These are phyloP conservation scores for Smallanthus sonchifolius DNA, from an alignment of 129 eudicot species.

Conservation along the genomic window DNA sequence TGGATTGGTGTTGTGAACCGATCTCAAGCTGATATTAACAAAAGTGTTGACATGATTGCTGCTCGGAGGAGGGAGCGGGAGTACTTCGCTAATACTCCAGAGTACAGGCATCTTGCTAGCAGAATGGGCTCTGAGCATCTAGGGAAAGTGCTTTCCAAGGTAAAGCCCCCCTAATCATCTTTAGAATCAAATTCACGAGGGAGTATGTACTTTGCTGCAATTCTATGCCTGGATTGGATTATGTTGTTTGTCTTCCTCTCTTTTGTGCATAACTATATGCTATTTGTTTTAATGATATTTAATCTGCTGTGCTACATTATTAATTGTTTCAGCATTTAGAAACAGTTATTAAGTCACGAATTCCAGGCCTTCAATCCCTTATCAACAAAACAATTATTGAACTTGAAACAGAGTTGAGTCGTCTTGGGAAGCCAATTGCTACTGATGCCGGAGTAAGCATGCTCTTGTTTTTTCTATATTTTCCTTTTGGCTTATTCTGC, in stretches of 20 bases:
- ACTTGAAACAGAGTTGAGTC: conserved; percentile 87
- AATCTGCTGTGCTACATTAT: background rate
- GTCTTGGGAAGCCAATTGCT: conserved; percentile 92
- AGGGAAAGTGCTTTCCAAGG: conserved; percentile 89
- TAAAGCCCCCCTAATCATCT: conserved; percentile 16
- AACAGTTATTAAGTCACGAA: conserved; percentile 83
- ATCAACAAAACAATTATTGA: conserved; percentile 88
- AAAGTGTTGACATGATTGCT: conserved; percentile 91
- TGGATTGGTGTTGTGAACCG: conserved; percentile 98
- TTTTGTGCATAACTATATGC: background rate
- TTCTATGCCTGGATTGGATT: background rate
- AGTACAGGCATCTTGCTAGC: conserved; percentile 72
- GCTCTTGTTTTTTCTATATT: background rate
- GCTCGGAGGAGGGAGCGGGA: conserved; percentile 85
- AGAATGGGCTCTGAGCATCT: conserved; percentile 95
- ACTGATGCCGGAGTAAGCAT: conserved; percentile 91
- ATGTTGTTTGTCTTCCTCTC: background rate
- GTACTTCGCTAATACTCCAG: conserved; percentile 72
- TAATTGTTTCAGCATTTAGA: conserved; percentile 75
- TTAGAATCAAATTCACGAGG: background rate
- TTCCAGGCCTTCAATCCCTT: conserved; percentile 96
- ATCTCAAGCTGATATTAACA: conserved; percentile 90
- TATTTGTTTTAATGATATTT: conserved; percentile 9
- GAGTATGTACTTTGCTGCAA: background rate
- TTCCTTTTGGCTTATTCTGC: background rate